Base-by-base conservation (phyloP, 2,329 filamentous ascomycete species). In the Claviceps spartinae region DNA sequence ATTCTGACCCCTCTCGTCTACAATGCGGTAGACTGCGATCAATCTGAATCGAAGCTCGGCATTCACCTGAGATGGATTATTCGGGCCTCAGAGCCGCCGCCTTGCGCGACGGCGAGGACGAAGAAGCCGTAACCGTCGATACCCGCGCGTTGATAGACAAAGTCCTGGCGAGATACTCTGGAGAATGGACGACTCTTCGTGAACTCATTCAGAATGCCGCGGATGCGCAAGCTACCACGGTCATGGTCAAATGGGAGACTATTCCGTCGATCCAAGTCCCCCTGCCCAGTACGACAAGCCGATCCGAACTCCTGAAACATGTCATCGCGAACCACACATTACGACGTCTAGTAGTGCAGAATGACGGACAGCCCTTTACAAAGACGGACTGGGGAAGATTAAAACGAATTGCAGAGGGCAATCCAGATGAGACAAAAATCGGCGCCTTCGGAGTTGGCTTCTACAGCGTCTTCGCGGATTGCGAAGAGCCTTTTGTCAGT, bases 121-220 rank as follows among this genome's bases (percentile, higher is more conserved):
- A 97, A 67, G 93, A 97, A 69, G 93, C 93, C 43, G 93, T 98
- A 52, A 98, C 93, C 0, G 93, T 98, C 63, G 95, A 98, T 65
- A 98, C 93, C 48, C 79, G 94, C 63, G 93, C 93, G 44, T 70
- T 98, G 60, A 98, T 98, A 64, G 94, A 97, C 72, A 98, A 98
- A 69, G 91, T 98, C 11, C 78, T 98, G 48, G 93, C 93, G 9
- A 79, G 93, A 63, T 98, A 98, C 66, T 95, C 90, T 2, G 91
- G 93, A 61, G 94, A 98, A 73, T 96, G 91, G 84, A 89, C 81
- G 5, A 86, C 79, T 8, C 72, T 98, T 18, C 82, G 93, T 73
- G 93, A 98, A 67, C 82, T 98, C 55, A 89, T 98, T 45, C 93
- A 98, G 64, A 98, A 98, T 65, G 93, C 93, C n/a, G 91, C 93